phyloP scores from a whole-genome alignment of 2,329 filamentous ascomycete genomes.

The Penicillium capsulatum region DNA sequence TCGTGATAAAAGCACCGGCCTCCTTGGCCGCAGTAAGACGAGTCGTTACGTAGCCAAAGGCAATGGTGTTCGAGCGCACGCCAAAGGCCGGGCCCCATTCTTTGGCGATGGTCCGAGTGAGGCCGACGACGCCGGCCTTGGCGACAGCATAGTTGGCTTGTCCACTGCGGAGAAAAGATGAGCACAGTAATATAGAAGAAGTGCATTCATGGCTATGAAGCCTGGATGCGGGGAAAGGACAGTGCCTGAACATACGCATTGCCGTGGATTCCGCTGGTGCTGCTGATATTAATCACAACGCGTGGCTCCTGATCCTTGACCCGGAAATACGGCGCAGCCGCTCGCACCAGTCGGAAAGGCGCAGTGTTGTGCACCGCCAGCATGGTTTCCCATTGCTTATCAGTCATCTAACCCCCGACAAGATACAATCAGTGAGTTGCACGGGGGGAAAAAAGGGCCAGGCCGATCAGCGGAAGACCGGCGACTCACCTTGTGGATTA shows the following conservation, averaged over 20 bases:
- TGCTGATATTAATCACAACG: slow-evolving; percentile 78
- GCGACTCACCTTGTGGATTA: slow-evolving; percentile 68
- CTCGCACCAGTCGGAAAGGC: slow-evolving; percentile 77
- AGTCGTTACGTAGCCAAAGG: slow-evolving; percentile 78
- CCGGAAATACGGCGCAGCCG: slow-evolving; percentile 79
- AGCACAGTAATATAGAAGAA: neutral
- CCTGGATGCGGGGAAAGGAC: neutral
- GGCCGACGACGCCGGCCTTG: slow-evolving; percentile 76
- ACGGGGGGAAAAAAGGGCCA: too few species aligned
- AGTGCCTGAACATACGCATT: slow-evolving; percentile 54
- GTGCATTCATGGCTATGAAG: too few species aligned
- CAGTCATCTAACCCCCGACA: slow-evolving; percentile 64
- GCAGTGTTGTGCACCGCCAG: slow-evolving; percentile 77
- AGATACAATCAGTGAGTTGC: neutral
- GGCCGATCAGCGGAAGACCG: neutral
- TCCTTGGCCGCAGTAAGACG: slow-evolving; percentile 81
- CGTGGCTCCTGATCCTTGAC: slow-evolving; percentile 77
- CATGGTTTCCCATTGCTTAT: slow-evolving; percentile 90
- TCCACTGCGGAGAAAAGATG: slow-evolving; percentile 43
- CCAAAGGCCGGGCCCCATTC: slow-evolving; percentile 84
- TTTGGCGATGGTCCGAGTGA: slow-evolving; percentile 87
- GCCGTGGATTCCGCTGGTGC: slow-evolving; percentile 75
- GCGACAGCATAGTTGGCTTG: slow-evolving; percentile 84
- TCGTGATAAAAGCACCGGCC: slow-evolving; percentile 71
- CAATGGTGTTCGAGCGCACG: slow-evolving; percentile 76